These are phyloP conservation scores for Schrenkiella parvula DNA, from an alignment of 345 rosid species.

Conservation along the genomic window DNA sequence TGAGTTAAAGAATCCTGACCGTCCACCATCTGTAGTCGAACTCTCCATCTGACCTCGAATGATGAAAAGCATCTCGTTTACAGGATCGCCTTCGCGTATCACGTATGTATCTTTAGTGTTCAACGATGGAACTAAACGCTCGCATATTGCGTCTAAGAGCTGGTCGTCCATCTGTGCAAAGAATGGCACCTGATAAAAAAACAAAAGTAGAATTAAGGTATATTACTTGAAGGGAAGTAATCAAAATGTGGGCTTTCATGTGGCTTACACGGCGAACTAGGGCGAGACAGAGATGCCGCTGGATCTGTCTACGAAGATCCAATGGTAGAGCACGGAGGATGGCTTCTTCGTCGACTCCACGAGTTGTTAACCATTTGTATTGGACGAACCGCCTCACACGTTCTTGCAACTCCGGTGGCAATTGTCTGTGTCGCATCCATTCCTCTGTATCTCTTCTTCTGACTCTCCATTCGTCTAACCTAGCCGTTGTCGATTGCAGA, in stretches of 20 bases:
- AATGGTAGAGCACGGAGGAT: slow-evolving; percentile 64
- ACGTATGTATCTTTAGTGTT: slow-evolving; percentile 61
- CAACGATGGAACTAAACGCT: slow-evolving; percentile 70
- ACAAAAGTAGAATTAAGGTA: background rate
- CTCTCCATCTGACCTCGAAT: slow-evolving; percentile 88
- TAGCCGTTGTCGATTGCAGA: slow-evolving; percentile 78
- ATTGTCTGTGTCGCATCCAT: slow-evolving; percentile 93
- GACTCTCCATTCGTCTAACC: slow-evolving; percentile 88
- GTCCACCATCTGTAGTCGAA: slow-evolving; percentile 82
- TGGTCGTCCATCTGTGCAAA: slow-evolving; percentile 89
- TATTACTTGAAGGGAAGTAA: background rate
- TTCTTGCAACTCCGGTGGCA: slow-evolving; percentile 70
- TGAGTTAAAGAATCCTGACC: slow-evolving; percentile 74
- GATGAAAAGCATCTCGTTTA: slow-evolving; percentile 81
- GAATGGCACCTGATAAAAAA: slow-evolving; percentile 58
- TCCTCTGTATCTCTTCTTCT: slow-evolving; percentile 86
- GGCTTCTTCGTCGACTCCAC: slow-evolving; percentile 83
- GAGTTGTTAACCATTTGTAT: slow-evolving; percentile 75
- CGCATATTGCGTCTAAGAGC: slow-evolving; percentile 80
- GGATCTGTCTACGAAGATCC: slow-evolving; percentile 75
- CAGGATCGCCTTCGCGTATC: slow-evolving; percentile 81
- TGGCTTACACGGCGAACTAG: slow-evolving; percentile 78
- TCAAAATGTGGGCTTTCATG: background rate
- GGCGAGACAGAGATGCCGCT: slow-evolving; percentile 76
- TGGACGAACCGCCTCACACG: slow-evolving; percentile 80